A percentile compares a stretch with the other conserved stretches of the same genome.
phyloP scores from a whole-genome alignment of 129 eudicot genomes.

The Pittosporum tobira region DNA sequence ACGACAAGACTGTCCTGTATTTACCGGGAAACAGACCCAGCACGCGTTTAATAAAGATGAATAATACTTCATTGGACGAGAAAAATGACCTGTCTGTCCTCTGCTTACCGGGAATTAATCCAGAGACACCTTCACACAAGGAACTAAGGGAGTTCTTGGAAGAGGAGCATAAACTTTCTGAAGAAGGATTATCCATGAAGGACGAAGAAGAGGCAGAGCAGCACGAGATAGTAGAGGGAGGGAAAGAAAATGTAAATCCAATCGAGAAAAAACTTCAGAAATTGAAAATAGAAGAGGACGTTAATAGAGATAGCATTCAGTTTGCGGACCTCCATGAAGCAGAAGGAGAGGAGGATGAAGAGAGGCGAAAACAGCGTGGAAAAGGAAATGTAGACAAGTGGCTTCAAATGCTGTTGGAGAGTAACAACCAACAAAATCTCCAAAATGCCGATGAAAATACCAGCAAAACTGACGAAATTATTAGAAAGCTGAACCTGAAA shows the following conservation, averaged over 20 bases:
- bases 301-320: conserved; percentile 21
- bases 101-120: conserved; percentile 22
- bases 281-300: conserved; percentile 27
- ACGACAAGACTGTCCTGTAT: conserved; percentile 32
- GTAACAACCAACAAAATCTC: conserved; percentile 23
- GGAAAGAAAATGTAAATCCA: conserved; percentile 10
- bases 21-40: conserved; percentile 28
- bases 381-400: conserved; percentile 92
- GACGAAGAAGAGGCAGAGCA: conserved; percentile 23
- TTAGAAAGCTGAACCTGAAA: conserved; percentile 47
- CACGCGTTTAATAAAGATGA: conserved; percentile 4
- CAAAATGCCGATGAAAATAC: conserved; percentile 11
- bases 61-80: conserved; percentile 22
- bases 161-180: conserved; percentile 73
- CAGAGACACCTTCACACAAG: conserved; percentile 41
- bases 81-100: conserved; percentile 17
- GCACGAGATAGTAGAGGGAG: conserved; percentile 12
- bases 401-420: conserved; percentile 61
- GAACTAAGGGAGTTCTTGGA: conserved; percentile 72
- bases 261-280: conserved; percentile 24
- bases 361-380: conserved; percentile 75
- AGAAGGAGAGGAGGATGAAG: conserved; percentile 77
- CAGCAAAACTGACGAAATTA: conserved; percentile 48
- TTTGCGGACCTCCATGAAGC: conserved; percentile 38
- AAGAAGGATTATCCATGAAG: conserved; percentile 17